A percentile compares a stretch with the other conserved stretches of the same genome.
Conservation (phyloP, 495 filamentous ascomycete genomes). For the Echria macrotheca region DNA sequence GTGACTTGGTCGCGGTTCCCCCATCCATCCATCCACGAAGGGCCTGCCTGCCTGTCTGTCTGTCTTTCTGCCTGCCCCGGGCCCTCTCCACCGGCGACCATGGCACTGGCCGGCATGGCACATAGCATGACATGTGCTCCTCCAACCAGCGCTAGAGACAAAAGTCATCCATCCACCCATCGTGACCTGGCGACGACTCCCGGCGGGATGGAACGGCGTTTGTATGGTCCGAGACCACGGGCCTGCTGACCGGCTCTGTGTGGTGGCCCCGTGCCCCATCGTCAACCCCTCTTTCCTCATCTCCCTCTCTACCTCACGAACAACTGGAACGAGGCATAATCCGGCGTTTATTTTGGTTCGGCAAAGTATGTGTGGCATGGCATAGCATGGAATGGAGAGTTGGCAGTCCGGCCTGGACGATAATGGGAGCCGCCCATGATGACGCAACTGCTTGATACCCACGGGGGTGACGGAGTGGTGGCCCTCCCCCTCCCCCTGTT, state of each 20-base stretch:
- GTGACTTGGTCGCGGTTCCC: too few relatives aligned
- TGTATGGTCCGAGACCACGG: neutral
- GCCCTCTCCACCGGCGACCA: too few relatives aligned
- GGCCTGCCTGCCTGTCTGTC: too few relatives aligned
- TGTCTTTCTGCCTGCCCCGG: too few relatives aligned
- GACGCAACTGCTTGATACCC: slow-evolving; percentile 24
- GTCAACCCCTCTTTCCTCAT: neutral
- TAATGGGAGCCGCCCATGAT: slow-evolving; percentile 15
- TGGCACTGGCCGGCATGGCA: too few relatives aligned
- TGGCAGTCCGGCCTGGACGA: too few relatives aligned
- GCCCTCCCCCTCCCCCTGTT: slow-evolving; percentile 14
- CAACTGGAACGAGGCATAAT: too few relatives aligned
- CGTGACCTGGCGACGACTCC: neutral
- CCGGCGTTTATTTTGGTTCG: neutral
- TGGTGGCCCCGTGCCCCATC: neutral
- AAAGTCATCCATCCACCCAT: slow-evolving; percentile 1
- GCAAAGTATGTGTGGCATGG: neutral
- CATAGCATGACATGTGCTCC: too few relatives aligned
- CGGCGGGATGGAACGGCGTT: neutral
- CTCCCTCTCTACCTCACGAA: too few relatives aligned
- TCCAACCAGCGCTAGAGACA: too few relatives aligned
- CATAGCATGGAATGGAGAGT: too few relatives aligned
- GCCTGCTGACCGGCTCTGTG: neutral
- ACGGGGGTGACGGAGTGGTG: slow-evolving; percentile 16
- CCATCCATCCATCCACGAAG: too few relatives aligned